These are phyloP conservation scores for Cucurbita moschata DNA, from an alignment of 306 rosid species.

Conservation along the genomic window DNA sequence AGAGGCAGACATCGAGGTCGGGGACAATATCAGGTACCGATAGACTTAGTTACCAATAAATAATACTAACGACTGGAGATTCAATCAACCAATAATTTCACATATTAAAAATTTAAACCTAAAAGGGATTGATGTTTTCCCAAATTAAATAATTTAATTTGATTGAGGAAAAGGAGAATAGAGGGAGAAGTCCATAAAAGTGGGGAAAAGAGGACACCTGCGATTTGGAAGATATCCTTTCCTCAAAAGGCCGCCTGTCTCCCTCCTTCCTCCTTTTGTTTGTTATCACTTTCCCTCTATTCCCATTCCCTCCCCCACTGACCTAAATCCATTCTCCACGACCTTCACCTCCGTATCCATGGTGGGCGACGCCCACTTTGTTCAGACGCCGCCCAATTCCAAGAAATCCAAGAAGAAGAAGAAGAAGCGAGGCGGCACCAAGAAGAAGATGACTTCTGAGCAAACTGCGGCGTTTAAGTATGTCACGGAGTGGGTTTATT, in stretches of 20 bases:
- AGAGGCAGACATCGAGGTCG: no score
- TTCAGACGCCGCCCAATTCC: conserved; percentile 21
- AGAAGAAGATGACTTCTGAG: conserved; percentile 80
- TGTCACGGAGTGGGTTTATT: conserved; percentile 69
- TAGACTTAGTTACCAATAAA: no score
- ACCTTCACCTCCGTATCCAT: neutral
- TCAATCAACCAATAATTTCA: no score
- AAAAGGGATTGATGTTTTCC: no score
- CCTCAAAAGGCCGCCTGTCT: neutral
- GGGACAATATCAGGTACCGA: no score
- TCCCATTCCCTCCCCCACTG: neutral
- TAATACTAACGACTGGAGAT: no score
- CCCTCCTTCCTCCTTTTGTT: neutral
- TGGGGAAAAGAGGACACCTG: neutral
- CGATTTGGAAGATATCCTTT: neutral
- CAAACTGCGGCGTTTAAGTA: conserved; percentile 57
- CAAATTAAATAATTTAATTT: neutral
- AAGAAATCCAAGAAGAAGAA: conserved; percentile 48
- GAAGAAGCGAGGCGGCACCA: conserved; percentile 59
- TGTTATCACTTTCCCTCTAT: neutral
- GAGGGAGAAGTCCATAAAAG: neutral
- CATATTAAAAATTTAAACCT: no score
- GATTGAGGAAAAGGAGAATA: neutral
- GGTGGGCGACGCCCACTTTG: conserved; percentile 36
- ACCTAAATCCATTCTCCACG: neutral